Evolutionary conservation across 805 yeast genomes (phyloP), one percentile per base, ranked within the genome.

Genomic region (Cyberlindnera xishuangbannaensis): DNA sequence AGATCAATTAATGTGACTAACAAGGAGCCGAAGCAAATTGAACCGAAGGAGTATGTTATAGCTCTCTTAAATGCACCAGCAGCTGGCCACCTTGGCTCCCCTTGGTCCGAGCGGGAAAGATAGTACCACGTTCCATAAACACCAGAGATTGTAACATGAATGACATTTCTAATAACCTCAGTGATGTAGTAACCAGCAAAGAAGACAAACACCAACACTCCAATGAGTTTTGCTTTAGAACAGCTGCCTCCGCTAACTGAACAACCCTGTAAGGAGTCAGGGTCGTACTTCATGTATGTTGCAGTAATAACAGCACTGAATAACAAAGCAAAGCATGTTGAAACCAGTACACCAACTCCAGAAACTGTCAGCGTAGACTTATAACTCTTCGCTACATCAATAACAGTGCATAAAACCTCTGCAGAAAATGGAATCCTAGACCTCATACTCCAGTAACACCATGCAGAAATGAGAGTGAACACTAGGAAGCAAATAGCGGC

Each of bases 61-160:
- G 95, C 85, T 45, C 95, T 70, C 48, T 67, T 74, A 44, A 87
- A 75, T 3, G 95, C 79, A 3, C 92, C 87, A 40, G 78, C 62
- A 1, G 94, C 92, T 4, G 95, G 90, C 64, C 72, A 69, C 47
- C 54, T 68, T 20, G 95, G 95, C 63, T 74, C 79, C 3, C 87
- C 87, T 54, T 80, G 81, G 53, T 79, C 86, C 10, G 86, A 73
- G 35, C 67, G 67, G 14, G 82, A 71, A 57, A 83, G 71, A 58
- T 85, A 88, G 58, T 84, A 87, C 96, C 97, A 88, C 7, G 90
- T 73, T 8, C 96, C 96, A 54, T 73, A 88, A 14, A 86, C 76
- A 17, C 95, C 95, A 16, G 90, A 70, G 29, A 85, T 77, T 1
- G 87, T 74, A 15, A 81, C 83, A 51, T 88, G 95, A 23, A 86